Percentiles rank a stretch among this genome's conserved stretches.
phyloP scores from a whole-genome alignment of 768 basidiomycete species.

The Rickenella mellea region DNA sequence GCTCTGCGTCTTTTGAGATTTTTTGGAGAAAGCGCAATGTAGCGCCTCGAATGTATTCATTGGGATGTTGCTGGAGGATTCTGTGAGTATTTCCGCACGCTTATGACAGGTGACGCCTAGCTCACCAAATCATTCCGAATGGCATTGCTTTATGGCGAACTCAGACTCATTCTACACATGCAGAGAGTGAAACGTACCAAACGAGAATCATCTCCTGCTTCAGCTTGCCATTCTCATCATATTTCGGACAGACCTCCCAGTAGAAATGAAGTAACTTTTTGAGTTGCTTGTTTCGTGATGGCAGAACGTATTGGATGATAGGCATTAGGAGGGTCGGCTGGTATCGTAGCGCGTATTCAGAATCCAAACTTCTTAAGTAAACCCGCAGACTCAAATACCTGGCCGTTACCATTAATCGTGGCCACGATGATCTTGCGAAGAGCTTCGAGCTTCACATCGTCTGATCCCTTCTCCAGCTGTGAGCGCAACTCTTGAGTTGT shows the following conservation, averaged over 20 bases:
- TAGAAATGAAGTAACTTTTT: constrained; percentile 96
- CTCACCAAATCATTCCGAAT: constrained; percentile 93
- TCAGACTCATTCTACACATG: constrained; percentile 7
- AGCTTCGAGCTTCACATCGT: constrained; percentile 94
- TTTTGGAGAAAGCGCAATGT: constrained; percentile 95
- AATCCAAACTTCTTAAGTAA: constrained; percentile 2
- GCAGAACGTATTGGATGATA: constrained; percentile 96
- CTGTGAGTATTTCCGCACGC: not conserved
- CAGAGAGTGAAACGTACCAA: constrained; percentile 50
- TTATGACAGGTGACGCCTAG: not conserved
- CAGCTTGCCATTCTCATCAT: constrained; percentile 92
- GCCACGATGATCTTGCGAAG: constrained; percentile 89
- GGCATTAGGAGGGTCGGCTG: constrained; percentile 95
- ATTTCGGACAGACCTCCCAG: constrained; percentile 97
- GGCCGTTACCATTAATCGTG: constrained; percentile 90
- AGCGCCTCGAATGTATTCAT: constrained; percentile 98
- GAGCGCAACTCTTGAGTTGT: constrained; percentile 76
- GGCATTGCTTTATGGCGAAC: constrained; percentile 57
- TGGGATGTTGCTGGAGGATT: constrained; percentile 81
- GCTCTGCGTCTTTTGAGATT: constrained; percentile 84
- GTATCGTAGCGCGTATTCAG: not conserved
- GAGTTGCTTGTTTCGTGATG: constrained; percentile 88
- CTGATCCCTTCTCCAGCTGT: constrained; percentile 86
- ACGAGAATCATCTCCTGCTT: constrained; percentile 99
- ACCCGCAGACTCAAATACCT: constrained; percentile 36